These are phyloP conservation scores for Cardiospermum halicacabum DNA, from an alignment of 345 rosid species.

Conservation along the genomic window DNA sequence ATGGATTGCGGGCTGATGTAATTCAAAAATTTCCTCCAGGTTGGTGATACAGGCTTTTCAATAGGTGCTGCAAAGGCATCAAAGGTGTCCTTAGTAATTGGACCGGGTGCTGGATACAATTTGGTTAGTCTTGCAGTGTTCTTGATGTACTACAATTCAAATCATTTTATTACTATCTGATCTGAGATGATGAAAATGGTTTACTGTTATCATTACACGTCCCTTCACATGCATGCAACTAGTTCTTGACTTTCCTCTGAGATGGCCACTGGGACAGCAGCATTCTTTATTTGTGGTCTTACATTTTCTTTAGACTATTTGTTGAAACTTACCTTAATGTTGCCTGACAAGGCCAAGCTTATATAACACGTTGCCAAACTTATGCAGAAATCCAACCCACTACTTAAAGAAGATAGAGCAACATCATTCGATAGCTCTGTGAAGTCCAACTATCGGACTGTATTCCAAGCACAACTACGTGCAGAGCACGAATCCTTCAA, in stretches of 20 bases:
- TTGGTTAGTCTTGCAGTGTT: conserved; percentile 40
- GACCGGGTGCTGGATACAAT: conserved; percentile 92
- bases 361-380: background rate
- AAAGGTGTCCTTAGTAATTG: conserved; percentile 65
- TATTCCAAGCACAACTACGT: conserved; percentile 68
- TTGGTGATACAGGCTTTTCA: conserved; percentile 69
- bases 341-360: background rate
- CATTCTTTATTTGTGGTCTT: background rate
- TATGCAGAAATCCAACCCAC: conserved; percentile 79
- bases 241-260: background rate
- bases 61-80: conserved; percentile 63
- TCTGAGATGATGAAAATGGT: background rate
- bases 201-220: background rate
- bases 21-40: conserved; percentile 28
- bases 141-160: background rate
- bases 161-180: background rate
- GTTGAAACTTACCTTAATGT: background rate
- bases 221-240: background rate
- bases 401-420: conserved; percentile 38
- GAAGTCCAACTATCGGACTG: conserved; percentile 45
- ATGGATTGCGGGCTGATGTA: background rate
- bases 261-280: background rate
- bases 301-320: background rate
- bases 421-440: conserved; percentile 26
- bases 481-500: conserved; percentile 85